A percentile compares a stretch with the other conserved stretches of the same genome.
Evolutionary conservation across 106 monocot species (phyloP).

Genomic region (Xerophyta viscosa): DNA sequence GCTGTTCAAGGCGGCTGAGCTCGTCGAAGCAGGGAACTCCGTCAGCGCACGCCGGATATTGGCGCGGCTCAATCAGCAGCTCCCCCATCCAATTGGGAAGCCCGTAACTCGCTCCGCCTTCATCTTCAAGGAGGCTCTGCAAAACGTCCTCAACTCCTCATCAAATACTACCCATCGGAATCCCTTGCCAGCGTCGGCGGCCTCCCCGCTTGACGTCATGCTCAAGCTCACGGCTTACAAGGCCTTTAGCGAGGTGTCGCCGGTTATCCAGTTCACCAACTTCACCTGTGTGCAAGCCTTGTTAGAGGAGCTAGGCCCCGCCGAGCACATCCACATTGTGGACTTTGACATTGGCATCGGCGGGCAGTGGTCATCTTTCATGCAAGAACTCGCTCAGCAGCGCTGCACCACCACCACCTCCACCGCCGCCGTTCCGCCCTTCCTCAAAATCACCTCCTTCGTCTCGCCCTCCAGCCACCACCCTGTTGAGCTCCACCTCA

Average conservation of each 20-base stretch:
- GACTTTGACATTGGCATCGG: conserved; percentile 91
- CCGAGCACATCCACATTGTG: conserved; percentile 56
- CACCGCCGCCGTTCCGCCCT: conserved; percentile 7
- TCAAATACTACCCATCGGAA: conserved; percentile 3
- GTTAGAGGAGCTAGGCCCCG: conserved; percentile 55
- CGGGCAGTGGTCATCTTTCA: conserved; percentile 80
- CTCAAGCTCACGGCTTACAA: conserved; percentile 77
- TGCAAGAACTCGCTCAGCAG: conserved; percentile 78
- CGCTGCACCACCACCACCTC: conserved; percentile 10
- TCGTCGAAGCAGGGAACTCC: conserved; percentile 62
- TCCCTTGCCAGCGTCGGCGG: conserved; percentile 4
- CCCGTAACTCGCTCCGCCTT: conserved; percentile 70
- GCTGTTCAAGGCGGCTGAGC: conserved; percentile 74
- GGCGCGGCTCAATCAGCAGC: conserved; percentile 99
- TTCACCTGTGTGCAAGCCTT: conserved; percentile 76
- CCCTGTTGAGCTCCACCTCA: conserved; percentile 67
- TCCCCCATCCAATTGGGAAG: conserved; percentile 63
- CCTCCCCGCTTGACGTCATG: conserved; percentile 48
- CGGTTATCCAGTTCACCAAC: conserved; percentile 72
- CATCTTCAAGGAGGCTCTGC: conserved; percentile 84
- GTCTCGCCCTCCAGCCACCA: conserved; percentile 44
- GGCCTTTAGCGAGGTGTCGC: conserved; percentile 77
- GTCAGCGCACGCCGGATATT: conserved; percentile 85
- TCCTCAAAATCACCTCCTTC: conserved; percentile 69
- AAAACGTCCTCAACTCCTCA: conserved; percentile 6